Base-by-base conservation (phyloP, 306 rosid genomes). In the Cicer cuneatum region DNA sequence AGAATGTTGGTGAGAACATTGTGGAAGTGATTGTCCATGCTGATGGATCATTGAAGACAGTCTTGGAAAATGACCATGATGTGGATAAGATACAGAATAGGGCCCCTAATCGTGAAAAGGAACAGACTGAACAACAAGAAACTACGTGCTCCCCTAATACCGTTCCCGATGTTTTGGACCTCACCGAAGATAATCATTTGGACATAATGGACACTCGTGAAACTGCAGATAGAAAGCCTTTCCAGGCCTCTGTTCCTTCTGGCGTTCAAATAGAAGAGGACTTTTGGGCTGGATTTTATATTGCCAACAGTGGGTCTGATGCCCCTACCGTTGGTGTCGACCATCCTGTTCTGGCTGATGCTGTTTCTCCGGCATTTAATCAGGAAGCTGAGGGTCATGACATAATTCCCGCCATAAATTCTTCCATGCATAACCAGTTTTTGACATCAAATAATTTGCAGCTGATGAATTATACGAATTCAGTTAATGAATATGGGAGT, bases 1-100 rank as follows among this genome's bases (percentile, higher is more conserved):
- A 80, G 81, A 89, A 86, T 64, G 93, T 95, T 39, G 98, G 89
- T 41, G 80, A 89, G 66, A 85, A 89, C 48, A 83, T 95, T 63
- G 63, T 68, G 37, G 93, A 87, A 77, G 95, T 95, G 68, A 85
- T 76, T 71, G 86, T 95, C 69, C 80, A 86, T 51, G 86, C 90
- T 45, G 90, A 92, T 82, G 98, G 99, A 67, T 95, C 96, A 10
- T 92, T 96, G 99, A 84, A 86, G 88, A 89, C 88, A 29, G 87
- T 86, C 66, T 61, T 80, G 53, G 89, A 80, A 72, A 79, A 77
- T 69, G 89, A 83, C 71, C 77, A 69, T 42, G 79, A 77, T 59
- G 73, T 60, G 56, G 84, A 76, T 72, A 85, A 64, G 79, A 71
- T 76, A 38, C 82, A 54, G 42, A 80, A 80, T 13, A 77, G 69